Base-by-base conservation (phyloP, 1,139 yeast genomes). In the Candida anutae region DNA sequence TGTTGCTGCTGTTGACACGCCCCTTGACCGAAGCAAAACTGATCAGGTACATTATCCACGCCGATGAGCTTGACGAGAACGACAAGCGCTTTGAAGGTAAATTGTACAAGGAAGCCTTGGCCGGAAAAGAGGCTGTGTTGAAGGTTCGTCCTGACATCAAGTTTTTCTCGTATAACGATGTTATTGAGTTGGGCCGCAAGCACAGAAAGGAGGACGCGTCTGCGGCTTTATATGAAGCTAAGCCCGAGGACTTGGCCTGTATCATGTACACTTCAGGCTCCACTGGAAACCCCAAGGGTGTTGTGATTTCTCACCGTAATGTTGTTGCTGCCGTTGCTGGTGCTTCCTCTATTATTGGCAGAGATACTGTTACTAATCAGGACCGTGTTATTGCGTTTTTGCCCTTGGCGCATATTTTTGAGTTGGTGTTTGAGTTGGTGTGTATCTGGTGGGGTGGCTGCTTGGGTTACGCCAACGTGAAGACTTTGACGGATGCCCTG, bases 211-310 rank as follows among this genome's bases (percentile, higher is more conserved):
- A 58, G 21, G 54, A 69, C 13, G 12, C 16, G 37, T 29, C 69
- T 11, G 49, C 51, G 37, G 15, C 25, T n/a, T 23, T 16, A n/a
- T 11, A 8, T 4, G 22, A 22, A 5, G 5, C 27, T 16, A 67
- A 62, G 37, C 74, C 93, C 8, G 74, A 74, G n/a, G 94, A 85
- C 46, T 50, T 79, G 31, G 75, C 90, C 23, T 84, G 95, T 64
- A 85, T 90, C 52, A 90, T 93, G 97, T 90, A 90, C 68, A 90
- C 99, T 15, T 88, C 97, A 1, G 99, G 99, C 29, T 87, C 97
- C 12, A 88, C 98, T 12, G 98, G 98, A 46, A 77, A 78, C 38
- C 98, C 98, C 47, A 90, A 90, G 66, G 99, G 99, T 58, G 99
- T 90, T 24, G 87, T 83, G 20, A 63, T 93, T 42, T 69, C 77